Evolutionary conservation across 208 protist species (phyloP).

Genomic region (Crithidia bombi): DNA sequence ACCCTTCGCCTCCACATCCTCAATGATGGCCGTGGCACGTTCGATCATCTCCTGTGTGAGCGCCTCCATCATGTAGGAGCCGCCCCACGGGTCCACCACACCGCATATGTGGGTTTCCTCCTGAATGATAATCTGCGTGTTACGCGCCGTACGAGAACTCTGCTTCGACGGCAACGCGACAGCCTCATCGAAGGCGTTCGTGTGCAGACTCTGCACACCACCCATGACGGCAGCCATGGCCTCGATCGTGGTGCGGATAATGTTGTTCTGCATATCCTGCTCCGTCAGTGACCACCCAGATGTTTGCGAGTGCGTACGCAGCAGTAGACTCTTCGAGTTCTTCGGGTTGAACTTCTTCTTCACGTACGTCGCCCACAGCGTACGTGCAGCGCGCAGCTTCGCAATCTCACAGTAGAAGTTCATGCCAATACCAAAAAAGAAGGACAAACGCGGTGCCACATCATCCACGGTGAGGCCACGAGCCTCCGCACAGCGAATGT

Average conservation of each 20-base stretch:
- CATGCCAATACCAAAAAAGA: constrained; percentile 97
- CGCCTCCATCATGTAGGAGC: constrained; percentile 96
- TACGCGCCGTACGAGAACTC: constrained; percentile 93
- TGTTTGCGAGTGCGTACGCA: constrained; percentile 97
- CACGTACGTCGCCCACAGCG: constrained; percentile 94
- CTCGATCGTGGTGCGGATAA: constrained; percentile 97
- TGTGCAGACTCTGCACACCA: constrained; percentile 93
- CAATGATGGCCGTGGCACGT: constrained; percentile 83
- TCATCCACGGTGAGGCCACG: constrained; percentile 91
- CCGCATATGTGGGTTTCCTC: constrained; percentile 91
- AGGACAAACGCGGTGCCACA: constrained; percentile 94
- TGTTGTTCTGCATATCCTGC: constrained; percentile 97
- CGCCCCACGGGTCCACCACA: constrained; percentile 88
- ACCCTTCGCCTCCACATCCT: constrained; percentile 89
- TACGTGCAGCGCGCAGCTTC: constrained; percentile 95
- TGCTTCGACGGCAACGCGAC: constrained; percentile 94
- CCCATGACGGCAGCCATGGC: constrained; percentile 96
- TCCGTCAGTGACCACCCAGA: constrained; percentile 97
- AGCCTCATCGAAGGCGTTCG: constrained; percentile 96
- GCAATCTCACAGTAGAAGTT: constrained; percentile 97
- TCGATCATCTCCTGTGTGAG: constrained; percentile 92
- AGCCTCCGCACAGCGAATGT: constrained; percentile 75
- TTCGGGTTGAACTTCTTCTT: constrained; percentile 95
- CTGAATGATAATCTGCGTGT: constrained; percentile 97
- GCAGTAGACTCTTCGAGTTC: constrained; percentile 84